phyloP scores from a whole-genome alignment of 176 grass and related monocot genomes.

The Triticum turgidum region DNA sequence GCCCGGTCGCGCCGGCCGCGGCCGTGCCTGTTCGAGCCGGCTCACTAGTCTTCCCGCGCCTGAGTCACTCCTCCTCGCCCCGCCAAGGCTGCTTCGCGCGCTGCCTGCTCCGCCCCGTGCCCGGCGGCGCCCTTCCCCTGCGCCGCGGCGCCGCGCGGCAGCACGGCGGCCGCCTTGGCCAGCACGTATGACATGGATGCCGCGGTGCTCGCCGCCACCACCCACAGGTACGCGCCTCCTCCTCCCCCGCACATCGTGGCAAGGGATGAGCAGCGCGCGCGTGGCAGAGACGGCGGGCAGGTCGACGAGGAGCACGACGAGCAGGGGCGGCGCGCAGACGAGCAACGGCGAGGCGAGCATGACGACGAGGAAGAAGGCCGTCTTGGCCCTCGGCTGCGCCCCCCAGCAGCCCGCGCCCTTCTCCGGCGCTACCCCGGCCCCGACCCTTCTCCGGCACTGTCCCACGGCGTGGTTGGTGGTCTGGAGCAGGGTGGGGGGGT shows the following conservation, averaged over 20 bases:
- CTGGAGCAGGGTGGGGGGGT: too few relatives aligned
- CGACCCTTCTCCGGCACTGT: too few relatives aligned
- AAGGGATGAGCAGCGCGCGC: slow-evolving; percentile 68
- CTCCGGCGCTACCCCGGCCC: too few relatives aligned
- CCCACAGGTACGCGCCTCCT: slow-evolving; percentile 51
- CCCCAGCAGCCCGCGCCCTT: too few relatives aligned
- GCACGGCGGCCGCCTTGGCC: slow-evolving; percentile 48
- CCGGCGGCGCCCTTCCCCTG: slow-evolving; percentile 12
- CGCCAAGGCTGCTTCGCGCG: too few relatives aligned
- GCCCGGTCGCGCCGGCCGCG: too few relatives aligned
- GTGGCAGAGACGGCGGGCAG: slow-evolving; percentile 62
- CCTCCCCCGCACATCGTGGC: slow-evolving; percentile 54
- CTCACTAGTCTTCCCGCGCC: too few relatives aligned
- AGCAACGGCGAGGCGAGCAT: slow-evolving; percentile 33
- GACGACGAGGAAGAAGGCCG: slow-evolving; percentile 66
- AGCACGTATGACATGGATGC: slow-evolving; percentile 60
- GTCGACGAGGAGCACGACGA: slow-evolving; percentile 52
- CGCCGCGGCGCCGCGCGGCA: background rate
- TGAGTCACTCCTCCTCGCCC: too few relatives aligned
- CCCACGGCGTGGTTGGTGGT: too few relatives aligned
- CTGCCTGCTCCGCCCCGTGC: background rate
- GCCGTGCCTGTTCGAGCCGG: too few relatives aligned
- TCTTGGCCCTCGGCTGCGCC: slow-evolving; percentile 49
- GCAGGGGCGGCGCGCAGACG: slow-evolving; percentile 20
- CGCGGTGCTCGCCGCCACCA: slow-evolving; percentile 45